Conservation (phyloP, 2,329 filamentous ascomycete genomes). For the Anthostomella pinea region DNA sequence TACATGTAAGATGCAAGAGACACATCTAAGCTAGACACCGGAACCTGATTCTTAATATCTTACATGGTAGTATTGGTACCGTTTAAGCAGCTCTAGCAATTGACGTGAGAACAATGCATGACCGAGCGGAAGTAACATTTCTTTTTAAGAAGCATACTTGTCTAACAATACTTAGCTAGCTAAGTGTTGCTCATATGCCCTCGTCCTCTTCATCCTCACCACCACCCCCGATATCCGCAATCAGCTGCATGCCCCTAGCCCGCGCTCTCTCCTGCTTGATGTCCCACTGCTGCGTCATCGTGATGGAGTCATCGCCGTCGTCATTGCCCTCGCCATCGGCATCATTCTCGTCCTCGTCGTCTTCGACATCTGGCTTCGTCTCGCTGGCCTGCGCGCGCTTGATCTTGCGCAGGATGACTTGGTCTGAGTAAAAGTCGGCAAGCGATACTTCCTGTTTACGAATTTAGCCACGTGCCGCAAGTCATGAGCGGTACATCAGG, state of each 20-base stretch:
- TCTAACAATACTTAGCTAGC: too few relatives aligned
- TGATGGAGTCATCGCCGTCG: constrained; percentile 24
- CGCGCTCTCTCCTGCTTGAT: constrained; percentile 22
- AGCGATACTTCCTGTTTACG: constrained; percentile 44
- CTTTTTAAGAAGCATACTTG: too few relatives aligned
- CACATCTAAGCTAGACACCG: too few relatives aligned
- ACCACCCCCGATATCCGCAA: constrained; percentile 13
- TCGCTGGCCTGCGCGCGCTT: constrained; percentile 46
- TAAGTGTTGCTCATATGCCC: too few relatives aligned
- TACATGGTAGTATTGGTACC: too few relatives aligned
- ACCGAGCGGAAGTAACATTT: too few relatives aligned
- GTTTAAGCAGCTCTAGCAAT: too few relatives aligned
- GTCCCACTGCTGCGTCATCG: constrained; percentile 9
- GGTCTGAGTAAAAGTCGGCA: constrained; percentile 55
- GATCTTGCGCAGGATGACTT: constrained; percentile 55
- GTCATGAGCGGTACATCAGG: too few relatives aligned
- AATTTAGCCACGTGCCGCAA: too few relatives aligned
- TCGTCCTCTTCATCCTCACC: constrained; percentile 7
- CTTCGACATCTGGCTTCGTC: constrained; percentile 40
- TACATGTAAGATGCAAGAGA: too few relatives aligned
- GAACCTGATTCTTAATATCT: too few relatives aligned
- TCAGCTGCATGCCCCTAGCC: constrained; percentile 14
- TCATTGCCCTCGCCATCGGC: constrained; percentile 35
- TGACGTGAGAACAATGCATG: too few relatives aligned
- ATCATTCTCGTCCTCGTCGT: constrained; percentile 43